phyloP scores from a whole-genome alignment of 805 yeast species.

The Hanseniaspora opuntiae region DNA sequence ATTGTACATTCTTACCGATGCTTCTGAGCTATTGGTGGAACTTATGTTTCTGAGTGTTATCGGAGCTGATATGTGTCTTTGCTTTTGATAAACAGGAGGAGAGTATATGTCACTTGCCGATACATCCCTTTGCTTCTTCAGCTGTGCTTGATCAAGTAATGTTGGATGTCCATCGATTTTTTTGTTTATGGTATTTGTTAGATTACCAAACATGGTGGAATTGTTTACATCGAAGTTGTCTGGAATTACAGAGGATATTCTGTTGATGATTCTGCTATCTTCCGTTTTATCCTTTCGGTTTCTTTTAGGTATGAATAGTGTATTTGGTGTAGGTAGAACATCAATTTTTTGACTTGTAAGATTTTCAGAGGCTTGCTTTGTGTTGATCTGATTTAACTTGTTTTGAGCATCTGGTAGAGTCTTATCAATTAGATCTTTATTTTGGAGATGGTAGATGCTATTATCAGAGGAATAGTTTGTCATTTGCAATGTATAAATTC shows the following conservation, averaged over 20 bases:
- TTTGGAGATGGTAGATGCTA: not conserved
- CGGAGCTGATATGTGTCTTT: constrained; percentile 10
- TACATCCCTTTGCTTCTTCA: not conserved
- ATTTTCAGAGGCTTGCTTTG: not conserved
- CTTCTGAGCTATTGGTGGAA: not conserved
- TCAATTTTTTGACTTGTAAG: not conserved
- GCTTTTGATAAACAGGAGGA: not conserved
- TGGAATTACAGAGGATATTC: not conserved
- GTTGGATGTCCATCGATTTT: constrained; percentile 10
- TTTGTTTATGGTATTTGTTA: constrained; percentile 5
- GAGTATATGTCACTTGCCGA: not conserved
- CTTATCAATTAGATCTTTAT: not conserved
- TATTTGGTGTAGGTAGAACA: not conserved
- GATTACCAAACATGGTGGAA: not conserved
- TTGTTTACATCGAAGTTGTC: not conserved
- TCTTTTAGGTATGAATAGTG: constrained; percentile 6
- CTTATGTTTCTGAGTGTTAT: not conserved
- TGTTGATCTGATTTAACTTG: not conserved
- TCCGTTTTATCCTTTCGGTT: not conserved
- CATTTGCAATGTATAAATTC: not conserved
- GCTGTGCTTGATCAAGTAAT: not conserved
- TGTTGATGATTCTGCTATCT: not conserved
- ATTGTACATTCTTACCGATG: constrained; percentile 1
- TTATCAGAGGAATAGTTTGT: not conserved
- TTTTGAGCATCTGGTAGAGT: not conserved